Evolutionary conservation across 1,139 yeast genomes (phyloP).

Genomic region (Pichia sp.): DNA sequence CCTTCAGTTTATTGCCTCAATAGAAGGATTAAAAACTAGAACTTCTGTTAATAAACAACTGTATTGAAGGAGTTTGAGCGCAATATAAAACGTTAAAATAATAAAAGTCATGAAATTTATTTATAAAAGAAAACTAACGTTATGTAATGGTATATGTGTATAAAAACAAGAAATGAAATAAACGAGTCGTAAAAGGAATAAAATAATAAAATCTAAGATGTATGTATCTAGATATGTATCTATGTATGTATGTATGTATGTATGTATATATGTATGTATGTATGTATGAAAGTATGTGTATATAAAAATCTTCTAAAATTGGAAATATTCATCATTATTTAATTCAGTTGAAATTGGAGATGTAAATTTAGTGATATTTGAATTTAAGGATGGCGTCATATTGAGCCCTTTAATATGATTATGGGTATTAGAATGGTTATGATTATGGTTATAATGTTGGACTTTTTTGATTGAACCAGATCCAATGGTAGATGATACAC

Average conservation of each 20-base stretch:
- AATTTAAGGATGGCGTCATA: neutral
- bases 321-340: conserved; percentile 6
- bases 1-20: neutral
- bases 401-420: neutral
- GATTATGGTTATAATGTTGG: conserved; percentile 6
- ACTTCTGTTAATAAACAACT: too few species aligned
- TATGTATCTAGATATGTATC: neutral
- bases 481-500: conserved; percentile 7
- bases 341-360: neutral
- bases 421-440: neutral
- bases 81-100: neutral
- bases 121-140: neutral
- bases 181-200: neutral
- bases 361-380: neutral
- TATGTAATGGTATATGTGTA: neutral
- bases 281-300: neutral
- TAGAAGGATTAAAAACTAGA: too few species aligned
- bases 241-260: neutral
- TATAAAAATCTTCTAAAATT: neutral
- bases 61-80: too few species aligned
- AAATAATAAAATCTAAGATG: neutral
- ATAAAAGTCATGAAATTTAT: neutral
- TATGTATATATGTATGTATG: neutral
- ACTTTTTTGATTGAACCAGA: conserved; percentile 7
- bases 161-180: neutral